These are phyloP conservation scores for Plectranthus barbatus DNA, from an alignment of 257 asterid species.

Conservation along the genomic window DNA sequence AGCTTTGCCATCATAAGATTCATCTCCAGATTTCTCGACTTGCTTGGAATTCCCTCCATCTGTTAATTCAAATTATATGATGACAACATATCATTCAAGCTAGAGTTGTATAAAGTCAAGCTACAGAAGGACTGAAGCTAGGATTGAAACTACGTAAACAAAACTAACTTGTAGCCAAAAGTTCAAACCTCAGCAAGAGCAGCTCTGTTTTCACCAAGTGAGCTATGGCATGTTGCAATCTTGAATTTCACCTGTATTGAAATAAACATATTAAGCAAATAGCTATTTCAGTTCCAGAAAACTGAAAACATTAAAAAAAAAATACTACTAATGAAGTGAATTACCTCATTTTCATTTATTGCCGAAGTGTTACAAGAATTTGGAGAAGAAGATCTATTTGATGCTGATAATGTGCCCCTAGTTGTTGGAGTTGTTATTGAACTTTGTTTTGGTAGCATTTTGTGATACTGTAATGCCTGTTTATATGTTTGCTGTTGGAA, in stretches of 20 bases:
- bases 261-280: neutral
- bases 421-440: slow-evolving; percentile 34
- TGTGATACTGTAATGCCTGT: slow-evolving; percentile 80
- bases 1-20: slow-evolving; percentile 87
- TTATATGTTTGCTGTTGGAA: slow-evolving; percentile 60
- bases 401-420: slow-evolving; percentile 55
- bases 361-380: slow-evolving; percentile 53
- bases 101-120: slow-evolving; percentile 4
- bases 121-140: slow-evolving; percentile 1
- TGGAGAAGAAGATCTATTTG: slow-evolving; percentile 75
- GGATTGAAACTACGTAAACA: neutral
- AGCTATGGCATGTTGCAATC: slow-evolving; percentile 66
- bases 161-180: slow-evolving; percentile 7
- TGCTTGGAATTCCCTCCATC: slow-evolving; percentile 96
- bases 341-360: slow-evolving; percentile 88
- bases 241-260: slow-evolving; percentile 72
- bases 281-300: neutral
- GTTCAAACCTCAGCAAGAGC: slow-evolving; percentile 76
- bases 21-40: slow-evolving; percentile 86
- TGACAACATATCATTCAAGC: neutral
- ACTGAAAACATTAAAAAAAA: neutral
- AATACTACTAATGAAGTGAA: neutral
- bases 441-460: slow-evolving; percentile 56
- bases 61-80: slow-evolving; percentile 18
- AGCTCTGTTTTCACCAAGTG: slow-evolving; percentile 65